Evolutionary conservation across 352 stramenopile species (phyloP).

Genomic region (Pythium dissotocum): DNA sequence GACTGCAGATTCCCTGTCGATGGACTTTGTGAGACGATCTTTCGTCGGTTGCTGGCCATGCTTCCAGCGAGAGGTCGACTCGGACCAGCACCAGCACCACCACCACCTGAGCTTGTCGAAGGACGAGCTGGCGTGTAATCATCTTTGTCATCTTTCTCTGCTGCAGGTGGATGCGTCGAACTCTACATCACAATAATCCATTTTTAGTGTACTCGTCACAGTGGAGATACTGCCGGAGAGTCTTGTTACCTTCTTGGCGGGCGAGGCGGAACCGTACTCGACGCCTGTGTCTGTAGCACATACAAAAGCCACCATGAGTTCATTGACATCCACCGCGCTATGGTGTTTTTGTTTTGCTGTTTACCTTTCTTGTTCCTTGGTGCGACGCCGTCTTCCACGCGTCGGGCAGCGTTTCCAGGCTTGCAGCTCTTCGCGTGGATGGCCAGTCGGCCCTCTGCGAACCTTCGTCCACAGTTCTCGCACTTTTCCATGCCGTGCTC

Average conservation of each 20-base stretch:
- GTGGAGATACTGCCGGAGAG: neutral
- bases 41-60: constrained; percentile 66
- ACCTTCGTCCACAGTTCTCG: constrained; percentile 69
- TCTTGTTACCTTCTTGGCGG: constrained; percentile 13
- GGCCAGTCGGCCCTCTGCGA: constrained; percentile 68
- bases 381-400: constrained; percentile 48
- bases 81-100: neutral
- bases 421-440: constrained; percentile 71
- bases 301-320: neutral
- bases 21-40: constrained; percentile 31
- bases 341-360: too few species aligned
- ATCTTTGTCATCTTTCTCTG: constrained; percentile 1
- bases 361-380: constrained; percentile 60
- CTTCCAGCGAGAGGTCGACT: constrained; percentile 33
- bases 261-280: constrained; percentile 1
- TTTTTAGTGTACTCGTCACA: neutral
- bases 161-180: constrained; percentile 4
- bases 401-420: constrained; percentile 43
- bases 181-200: neutral
- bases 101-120: neutral
- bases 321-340: too few species aligned
- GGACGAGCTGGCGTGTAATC: constrained; percentile 5
- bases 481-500: constrained; percentile 81
- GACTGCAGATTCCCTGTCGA: constrained; percentile 37
- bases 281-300: constrained; percentile 5